phyloP scores from a whole-genome alignment of 2,329 filamentous ascomycete species.

The Microascus cirrosus region DNA sequence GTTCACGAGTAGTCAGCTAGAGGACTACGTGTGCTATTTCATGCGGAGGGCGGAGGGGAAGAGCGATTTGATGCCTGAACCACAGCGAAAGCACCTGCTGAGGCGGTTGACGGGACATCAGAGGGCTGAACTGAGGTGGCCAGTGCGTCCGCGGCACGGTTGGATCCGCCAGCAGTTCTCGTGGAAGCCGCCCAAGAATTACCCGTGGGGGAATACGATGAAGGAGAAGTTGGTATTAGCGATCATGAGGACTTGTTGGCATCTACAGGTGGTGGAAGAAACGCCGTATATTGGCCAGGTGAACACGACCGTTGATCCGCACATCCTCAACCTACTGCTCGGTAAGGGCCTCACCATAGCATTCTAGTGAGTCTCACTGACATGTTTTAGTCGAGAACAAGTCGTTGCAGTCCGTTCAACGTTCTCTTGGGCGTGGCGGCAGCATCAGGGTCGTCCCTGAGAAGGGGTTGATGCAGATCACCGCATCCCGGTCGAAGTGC shows the following conservation, averaged over 20 bases:
- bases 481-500: slow-evolving; percentile 6
- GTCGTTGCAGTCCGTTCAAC: neutral
- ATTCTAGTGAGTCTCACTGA: neutral
- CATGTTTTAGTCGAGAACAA: neutral
- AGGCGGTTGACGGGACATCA: slow-evolving; percentile 1
- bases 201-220: slow-evolving; percentile 9
- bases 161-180: slow-evolving; percentile 30
- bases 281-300: slow-evolving; percentile 28
- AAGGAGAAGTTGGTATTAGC: slow-evolving; percentile 30
- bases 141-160: slow-evolving; percentile 12
- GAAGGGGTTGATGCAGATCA: slow-evolving; percentile 8
- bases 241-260: slow-evolving; percentile 39
- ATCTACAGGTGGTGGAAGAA: slow-evolving; percentile 33
- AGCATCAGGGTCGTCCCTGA: slow-evolving; percentile 1
- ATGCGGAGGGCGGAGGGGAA: neutral
- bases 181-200: slow-evolving; percentile 26
- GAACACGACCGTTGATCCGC: slow-evolving; percentile 23
- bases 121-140: neutral
- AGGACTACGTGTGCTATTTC: slow-evolving; percentile 22
- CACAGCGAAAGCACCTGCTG: neutral
- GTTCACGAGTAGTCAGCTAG: slow-evolving; percentile 35
- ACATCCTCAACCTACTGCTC: slow-evolving; percentile 31
- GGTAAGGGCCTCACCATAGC: slow-evolving; percentile 17
- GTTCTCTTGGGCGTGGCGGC: slow-evolving; percentile 16
- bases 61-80: neutral